These are phyloP conservation scores for Mycena polygramma DNA, from an alignment of 768 basidiomycete genomes.

Conservation along the genomic window DNA sequence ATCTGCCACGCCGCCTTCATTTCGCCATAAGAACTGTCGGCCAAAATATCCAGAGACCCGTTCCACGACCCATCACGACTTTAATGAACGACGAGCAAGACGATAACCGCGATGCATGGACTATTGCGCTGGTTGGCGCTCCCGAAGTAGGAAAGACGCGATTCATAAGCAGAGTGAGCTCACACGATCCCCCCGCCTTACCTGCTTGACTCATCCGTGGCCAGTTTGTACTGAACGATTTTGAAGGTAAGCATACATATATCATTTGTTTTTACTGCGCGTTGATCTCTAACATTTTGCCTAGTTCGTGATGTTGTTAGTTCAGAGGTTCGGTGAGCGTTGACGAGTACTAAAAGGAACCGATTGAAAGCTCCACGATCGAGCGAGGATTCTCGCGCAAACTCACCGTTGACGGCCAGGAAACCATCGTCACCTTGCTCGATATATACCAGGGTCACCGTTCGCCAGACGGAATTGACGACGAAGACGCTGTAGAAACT, in stretches of 20 bases:
- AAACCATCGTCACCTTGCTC: slow-evolving; percentile 34
- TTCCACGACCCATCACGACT: slow-evolving; percentile 28
- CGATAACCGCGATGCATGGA: slow-evolving; percentile 36
- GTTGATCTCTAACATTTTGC: slow-evolving; percentile 9
- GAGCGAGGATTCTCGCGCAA: slow-evolving; percentile 32
- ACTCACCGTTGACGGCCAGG: slow-evolving; percentile 31
- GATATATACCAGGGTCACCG: slow-evolving; percentile 29
- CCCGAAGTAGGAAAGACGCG: slow-evolving; percentile 37
- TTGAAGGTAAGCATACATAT: slow-evolving; percentile 21
- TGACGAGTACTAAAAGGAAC: slow-evolving; percentile 15
- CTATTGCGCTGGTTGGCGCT: slow-evolving; percentile 35
- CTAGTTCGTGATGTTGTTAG: slow-evolving; percentile 21
- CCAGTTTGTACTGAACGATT: slow-evolving; percentile 36
- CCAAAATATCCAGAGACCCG: not conserved
- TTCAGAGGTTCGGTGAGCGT: not conserved
- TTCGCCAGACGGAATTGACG: slow-evolving; percentile 8
- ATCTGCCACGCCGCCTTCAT: slow-evolving; percentile 29
- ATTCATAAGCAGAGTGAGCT: slow-evolving; percentile 35
- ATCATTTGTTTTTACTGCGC: not conserved
- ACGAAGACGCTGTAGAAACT: slow-evolving; percentile 5
- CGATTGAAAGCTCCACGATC: slow-evolving; percentile 27
- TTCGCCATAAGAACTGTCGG: slow-evolving; percentile 21
- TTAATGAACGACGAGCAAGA: slow-evolving; percentile 28
- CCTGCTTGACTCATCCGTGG: slow-evolving; percentile 8
- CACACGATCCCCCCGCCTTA: not conserved